A percentile compares a stretch with the other conserved stretches of the same genome.
Evolutionary conservation across 305 asterid species (phyloP).

Genomic region (Fraxinus nigra): DNA sequence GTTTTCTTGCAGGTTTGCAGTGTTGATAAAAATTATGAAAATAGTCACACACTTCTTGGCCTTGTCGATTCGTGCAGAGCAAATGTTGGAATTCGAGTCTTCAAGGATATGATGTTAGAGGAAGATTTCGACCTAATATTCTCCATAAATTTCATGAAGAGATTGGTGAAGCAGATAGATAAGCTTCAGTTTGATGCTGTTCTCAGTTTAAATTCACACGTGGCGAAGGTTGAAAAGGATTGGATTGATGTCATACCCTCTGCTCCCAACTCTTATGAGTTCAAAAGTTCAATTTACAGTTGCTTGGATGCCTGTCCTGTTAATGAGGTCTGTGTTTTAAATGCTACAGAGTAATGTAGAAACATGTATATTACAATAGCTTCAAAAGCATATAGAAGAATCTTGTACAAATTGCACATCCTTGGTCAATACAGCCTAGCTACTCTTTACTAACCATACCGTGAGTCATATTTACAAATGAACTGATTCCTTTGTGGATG

Average conservation of each 20-base stretch:
- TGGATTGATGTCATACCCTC: conserved; percentile 73
- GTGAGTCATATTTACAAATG: background rate
- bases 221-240: conserved; percentile 59
- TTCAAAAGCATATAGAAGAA: background rate
- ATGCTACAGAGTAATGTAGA: conserved; percentile 29
- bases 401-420: background rate
- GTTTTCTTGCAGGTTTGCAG: conserved; percentile 49
- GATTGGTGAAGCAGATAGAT: conserved; percentile 46
- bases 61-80: conserved; percentile 55
- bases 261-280: conserved; percentile 64
- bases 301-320: conserved; percentile 53
- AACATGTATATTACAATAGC: background rate
- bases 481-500: background rate
- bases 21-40: conserved; percentile 18
- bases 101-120: conserved; percentile 32
- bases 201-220: conserved; percentile 39
- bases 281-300: conserved; percentile 59
- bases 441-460: background rate
- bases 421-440: background rate
- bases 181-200: conserved; percentile 58
- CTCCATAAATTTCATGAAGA: conserved; percentile 57
- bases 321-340: conserved; percentile 53
- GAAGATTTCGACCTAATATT: conserved; percentile 51
- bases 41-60: conserved; percentile 52
- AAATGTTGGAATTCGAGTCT: conserved; percentile 51